Evolutionary conservation across 495 filamentous ascomycete species (phyloP), one percentile per base, ranked within the genome.

Genomic region (Aspergillus panamensis): DNA sequence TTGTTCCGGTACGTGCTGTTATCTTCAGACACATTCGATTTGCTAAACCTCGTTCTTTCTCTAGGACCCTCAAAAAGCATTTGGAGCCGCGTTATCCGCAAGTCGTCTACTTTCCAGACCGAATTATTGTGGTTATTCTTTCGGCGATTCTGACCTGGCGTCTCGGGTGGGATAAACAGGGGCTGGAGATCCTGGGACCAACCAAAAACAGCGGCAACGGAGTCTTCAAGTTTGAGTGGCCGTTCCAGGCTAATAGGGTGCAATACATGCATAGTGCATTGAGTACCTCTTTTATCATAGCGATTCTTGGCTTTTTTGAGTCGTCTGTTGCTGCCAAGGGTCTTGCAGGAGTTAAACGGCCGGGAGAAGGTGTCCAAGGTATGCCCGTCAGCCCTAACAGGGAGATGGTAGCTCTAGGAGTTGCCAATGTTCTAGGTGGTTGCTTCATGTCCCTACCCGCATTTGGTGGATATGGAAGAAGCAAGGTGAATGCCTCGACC

Each of bases 311-410:
- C 17, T 99, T 99, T 78, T 99, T 99, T 63, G 94, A 99, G 76
- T 96, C 90, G 25, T 96, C 92, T 0, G 91, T 99, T n/a, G 94
- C 94, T 1, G 95, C 94, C 31, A 97, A 97, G 72, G 89, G 87
- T 55, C 73, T 99, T 2, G 89, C 87, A 8, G 84, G 57, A 13
- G 45, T 86, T 47, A 76, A 78, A 17, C 70, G 74, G 19, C 42
- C 42, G 16, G 66, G 69, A 9, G 80, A 83, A 62, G 85, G 85
- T 32, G 78, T 92, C 43, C 81, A 89, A 55, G 88, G 84, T 25
- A 87, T 95, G 66, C 75, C 85, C 32, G 78, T 97, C 47, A 96
- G 91, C 66, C 84, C 94, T 1, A 99, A 99, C 65, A 84, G 94
- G 19, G 94, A 99, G 68, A 85, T 99, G 61, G 89, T 97, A 10